A percentile compares a stretch with the other conserved stretches of the same genome.
Conservation (phyloP, 495 filamentous ascomycete genomes). For the Hapsidospora chrysogenum region DNA sequence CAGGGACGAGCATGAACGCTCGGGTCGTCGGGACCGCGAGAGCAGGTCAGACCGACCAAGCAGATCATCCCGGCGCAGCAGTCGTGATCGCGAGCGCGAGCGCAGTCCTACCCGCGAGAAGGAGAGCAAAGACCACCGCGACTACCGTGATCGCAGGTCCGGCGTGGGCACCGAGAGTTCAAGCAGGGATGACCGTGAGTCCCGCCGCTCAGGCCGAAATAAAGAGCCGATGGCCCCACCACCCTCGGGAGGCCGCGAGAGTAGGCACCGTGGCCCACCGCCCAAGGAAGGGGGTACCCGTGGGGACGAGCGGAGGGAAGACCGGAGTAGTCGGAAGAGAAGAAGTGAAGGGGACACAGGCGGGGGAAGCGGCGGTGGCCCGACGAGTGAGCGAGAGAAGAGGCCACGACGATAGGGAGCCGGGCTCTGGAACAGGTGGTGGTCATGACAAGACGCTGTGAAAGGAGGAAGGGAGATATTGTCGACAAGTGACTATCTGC, state of each 20-base stretch:
- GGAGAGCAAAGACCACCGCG: slow-evolving; percentile 20
- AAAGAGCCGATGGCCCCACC: too few relatives aligned
- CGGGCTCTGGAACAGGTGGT: too few relatives aligned
- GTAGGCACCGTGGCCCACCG: not conserved
- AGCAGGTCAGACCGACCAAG: slow-evolving; percentile 20
- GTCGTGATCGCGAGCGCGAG: slow-evolving; percentile 17
- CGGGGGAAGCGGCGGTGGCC: slow-evolving; percentile 4
- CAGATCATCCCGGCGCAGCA: slow-evolving; percentile 22
- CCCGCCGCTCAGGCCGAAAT: not conserved
- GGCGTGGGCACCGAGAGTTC: slow-evolving; percentile 1
- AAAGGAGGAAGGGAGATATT: too few relatives aligned
- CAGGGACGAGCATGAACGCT: slow-evolving; percentile 26
- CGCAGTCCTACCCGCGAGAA: slow-evolving; percentile 20
- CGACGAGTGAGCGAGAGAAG: slow-evolving; percentile 10
- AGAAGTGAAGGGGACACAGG: slow-evolving; percentile 1
- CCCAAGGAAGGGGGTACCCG: too few relatives aligned
- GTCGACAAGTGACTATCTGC: too few relatives aligned
- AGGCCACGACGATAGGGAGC: slow-evolving; percentile 6
- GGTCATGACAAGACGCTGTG: too few relatives aligned
- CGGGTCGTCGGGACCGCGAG: slow-evolving; percentile 24
- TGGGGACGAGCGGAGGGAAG: too few relatives aligned
- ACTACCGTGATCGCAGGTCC: slow-evolving; percentile 18
- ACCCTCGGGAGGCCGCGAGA: slow-evolving; percentile 1
- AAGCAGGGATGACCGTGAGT: not conserved
- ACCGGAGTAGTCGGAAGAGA: not conserved